Base-by-base conservation (phyloP, 352 stramenopile species). In the Phytophthora nicotianae region DNA sequence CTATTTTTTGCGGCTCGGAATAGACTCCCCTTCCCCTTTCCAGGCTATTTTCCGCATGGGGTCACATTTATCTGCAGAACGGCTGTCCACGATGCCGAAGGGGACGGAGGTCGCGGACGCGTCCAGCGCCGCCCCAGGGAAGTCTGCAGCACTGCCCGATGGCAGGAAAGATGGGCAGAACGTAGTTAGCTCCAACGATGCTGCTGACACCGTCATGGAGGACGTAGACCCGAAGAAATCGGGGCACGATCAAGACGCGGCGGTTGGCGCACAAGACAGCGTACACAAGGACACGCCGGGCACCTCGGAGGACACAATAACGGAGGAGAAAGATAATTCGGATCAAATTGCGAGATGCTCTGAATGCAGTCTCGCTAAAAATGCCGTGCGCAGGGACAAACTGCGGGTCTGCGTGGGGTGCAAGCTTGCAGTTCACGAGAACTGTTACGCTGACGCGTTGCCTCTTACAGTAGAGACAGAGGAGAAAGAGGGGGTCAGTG, bases 321-420 rank as follows among this genome's bases (percentile, higher is more conserved):
- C 55, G 38, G 49, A 57, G 4, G 9, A 49, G 42, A 54, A 38
- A 17, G 35, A 4, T 14, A 9, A 0, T 5, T 17, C 10, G 19
- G 43, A 68, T 3, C 13, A 67, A 7, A 40, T 0, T 10, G 0
- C n/a, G 23, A 60, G 32, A 8, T 80, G 72, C 42, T 66, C 17
- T 1, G 68, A 65, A 42, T 80, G 68, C 13, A 19, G 63, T 1
- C 33, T 48, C 38, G 47, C 50, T 2, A 45, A 61, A 19, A 64
- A 52, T 9, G 35, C 17, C 37, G 32, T 20, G 13, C 33, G 11
- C 5, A 50, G 32, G 32, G 62, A 59, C 19, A 27, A 52, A n/a
- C 11, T 81, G 38, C 53, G 43, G 17, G 62, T 84, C 1, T 87
- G 77, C 17, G 19, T 17, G 1, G 51, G 48, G 26, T 87, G 77